Evolutionary conservation across 192 early-diverging fungal species (phyloP).

Genomic region (Podila minutissima): DNA sequence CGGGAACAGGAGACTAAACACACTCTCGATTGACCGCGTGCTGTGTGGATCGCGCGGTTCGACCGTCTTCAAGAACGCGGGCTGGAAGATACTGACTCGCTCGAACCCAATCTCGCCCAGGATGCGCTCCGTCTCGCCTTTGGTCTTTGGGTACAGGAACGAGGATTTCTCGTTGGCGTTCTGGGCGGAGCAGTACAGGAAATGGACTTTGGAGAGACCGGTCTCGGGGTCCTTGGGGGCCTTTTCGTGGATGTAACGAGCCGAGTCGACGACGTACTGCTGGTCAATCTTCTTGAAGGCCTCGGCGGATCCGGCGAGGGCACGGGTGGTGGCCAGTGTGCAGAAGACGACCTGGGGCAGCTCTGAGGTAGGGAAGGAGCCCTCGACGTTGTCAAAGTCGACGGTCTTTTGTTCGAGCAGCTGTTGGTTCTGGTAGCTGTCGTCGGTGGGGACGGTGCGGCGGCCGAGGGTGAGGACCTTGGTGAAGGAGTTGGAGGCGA

Average conservation of each 20-base stretch:
- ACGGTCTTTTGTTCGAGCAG: slow-evolving; percentile 68
- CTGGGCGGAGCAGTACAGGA: slow-evolving; percentile 58
- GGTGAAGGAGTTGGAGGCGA: slow-evolving; percentile 54
- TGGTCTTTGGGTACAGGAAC: slow-evolving; percentile 78
- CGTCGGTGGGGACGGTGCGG: slow-evolving; percentile 26
- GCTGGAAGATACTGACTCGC: slow-evolving; percentile 71
- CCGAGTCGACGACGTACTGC: slow-evolving; percentile 76
- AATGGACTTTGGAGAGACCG: slow-evolving; percentile 55
- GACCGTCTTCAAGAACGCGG: slow-evolving; percentile 58
- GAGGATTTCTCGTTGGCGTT: slow-evolving; percentile 66
- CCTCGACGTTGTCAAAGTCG: slow-evolving; percentile 78
- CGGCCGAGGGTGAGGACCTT: slow-evolving; percentile 69
- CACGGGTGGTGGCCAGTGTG: slow-evolving; percentile 77
- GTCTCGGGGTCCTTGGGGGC: slow-evolving; percentile 50
- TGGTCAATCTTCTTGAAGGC: slow-evolving; percentile 82
- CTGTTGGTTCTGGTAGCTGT: slow-evolving; percentile 20
- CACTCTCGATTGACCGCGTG: slow-evolving; percentile 5
- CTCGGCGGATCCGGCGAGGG: slow-evolving; percentile 69
- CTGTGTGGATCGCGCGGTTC: slow-evolving; percentile 31
- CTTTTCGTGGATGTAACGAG: slow-evolving; percentile 65
- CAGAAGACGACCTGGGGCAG: slow-evolving; percentile 67
- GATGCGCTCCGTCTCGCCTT: slow-evolving; percentile 80
- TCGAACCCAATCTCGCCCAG: slow-evolving; percentile 70
- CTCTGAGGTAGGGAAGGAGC: slow-evolving; percentile 22
- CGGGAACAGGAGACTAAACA: slow-evolving; percentile 7